phyloP scores from a whole-genome alignment of 257 asterid species.

The Fraxinus pennsylvanica region DNA sequence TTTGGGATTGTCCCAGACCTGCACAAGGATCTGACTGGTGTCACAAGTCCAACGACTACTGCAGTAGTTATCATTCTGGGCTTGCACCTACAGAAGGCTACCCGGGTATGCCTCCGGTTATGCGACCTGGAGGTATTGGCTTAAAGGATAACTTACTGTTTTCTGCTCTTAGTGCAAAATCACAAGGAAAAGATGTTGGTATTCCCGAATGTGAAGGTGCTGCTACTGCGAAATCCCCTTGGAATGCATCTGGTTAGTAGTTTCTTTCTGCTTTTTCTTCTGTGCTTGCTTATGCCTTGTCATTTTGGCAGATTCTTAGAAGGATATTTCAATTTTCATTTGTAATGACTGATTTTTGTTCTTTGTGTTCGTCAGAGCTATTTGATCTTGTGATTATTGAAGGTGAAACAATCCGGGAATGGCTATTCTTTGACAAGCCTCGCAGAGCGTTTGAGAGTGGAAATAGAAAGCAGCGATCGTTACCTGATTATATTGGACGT shows the following conservation, averaged over 20 bases:
- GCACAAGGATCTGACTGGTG: conserved; percentile 56
- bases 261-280: background rate
- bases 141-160: conserved; percentile 88
- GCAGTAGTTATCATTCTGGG: conserved; percentile 54
- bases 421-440: conserved; percentile 97
- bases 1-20: conserved; percentile 86
- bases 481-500: conserved; percentile 92
- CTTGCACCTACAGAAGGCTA: conserved; percentile 87
- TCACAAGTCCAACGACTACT: conserved; percentile 54
- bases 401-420: conserved; percentile 85
- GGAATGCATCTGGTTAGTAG: conserved; percentile 88
- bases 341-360: conserved; percentile 17
- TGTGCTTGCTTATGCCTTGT: background rate
- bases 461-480: conserved; percentile 87
- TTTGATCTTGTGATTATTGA: conserved; percentile 72
- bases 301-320: background rate
- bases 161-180: conserved; percentile 84
- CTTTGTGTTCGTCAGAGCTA: conserved; percentile 57
- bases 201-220: conserved; percentile 98
- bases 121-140: conserved; percentile 91
- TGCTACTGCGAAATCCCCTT: conserved; percentile 95
- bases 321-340: background rate
- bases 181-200: conserved; percentile 81
- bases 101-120: conserved; percentile 72
- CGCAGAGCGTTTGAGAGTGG: conserved; percentile 98